Evolutionary conservation across 805 yeast species (phyloP), one percentile per base, ranked within the genome.

Genomic region (Nakazawaea peltata): DNA sequence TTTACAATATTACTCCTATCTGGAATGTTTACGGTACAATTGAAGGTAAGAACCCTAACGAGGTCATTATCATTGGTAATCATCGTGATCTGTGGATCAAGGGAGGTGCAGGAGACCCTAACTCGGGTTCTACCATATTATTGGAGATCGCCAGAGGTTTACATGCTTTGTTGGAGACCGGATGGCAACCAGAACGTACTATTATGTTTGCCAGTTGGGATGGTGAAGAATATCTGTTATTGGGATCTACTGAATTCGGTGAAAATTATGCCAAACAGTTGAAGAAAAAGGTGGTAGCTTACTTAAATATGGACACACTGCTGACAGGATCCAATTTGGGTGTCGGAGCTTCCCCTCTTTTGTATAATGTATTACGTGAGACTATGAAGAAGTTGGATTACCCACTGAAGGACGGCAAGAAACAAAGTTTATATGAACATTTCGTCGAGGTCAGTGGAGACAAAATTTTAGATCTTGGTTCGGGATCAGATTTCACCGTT

Each of bases 51-150:
- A 59, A 63, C 26, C 54, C 59, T 26, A 65, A 70, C 32, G 78
- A 77, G 38, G 76, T 71, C 14, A 65, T 81, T 32, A 51, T 82
- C 24, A 51, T 81, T 37, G 92, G 92, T 24, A 81, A 81, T 51
- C 92, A 81, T 51, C 71, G 86, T 37, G 92, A 82, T 50, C 77
- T 88, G 3, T 83, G 90, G 92, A 70, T 77, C 39, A 72, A 76
- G 39, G 83, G 83, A 32, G 85, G 85, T 12, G 87, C 88, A 1
- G 79, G 75, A 18, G 92, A 82, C 55, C 88, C 92, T 21, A 81
- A 81, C 53, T 68, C 80, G 19, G 90, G 90, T 1, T 68, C 82
- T 13, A 78, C 87, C 1, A 73, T 66, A 0, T 41, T 79, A 43
- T 53, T 81, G 28, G 90, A 81, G 50, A 56, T 81, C 28, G 77